Base-by-base conservation (phyloP, 2,329 filamentous ascomycete species). In the Pseudocercospora eumusae region DNA sequence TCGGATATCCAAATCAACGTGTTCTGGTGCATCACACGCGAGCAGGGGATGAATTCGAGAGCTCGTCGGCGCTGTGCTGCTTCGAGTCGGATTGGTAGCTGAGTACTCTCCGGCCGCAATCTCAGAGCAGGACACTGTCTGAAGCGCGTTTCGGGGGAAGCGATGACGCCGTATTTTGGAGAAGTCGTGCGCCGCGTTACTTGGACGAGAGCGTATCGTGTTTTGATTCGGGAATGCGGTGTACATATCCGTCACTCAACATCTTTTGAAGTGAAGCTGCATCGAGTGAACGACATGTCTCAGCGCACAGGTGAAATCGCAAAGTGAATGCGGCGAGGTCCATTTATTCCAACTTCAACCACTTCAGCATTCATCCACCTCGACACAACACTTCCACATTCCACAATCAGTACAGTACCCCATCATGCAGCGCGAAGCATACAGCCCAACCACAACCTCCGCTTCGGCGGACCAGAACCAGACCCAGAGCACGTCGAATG, bases 331-430 rank as follows among this genome's bases (percentile, higher is more conserved):
- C 25, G 25, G 3, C 7, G 25, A 27, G 7, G 25, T 27, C 25
- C n/a, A n/a, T 4, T 36, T 13, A 36, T 36, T 36, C 33, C 33
- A 36, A 13, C 15, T n/a, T 31, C 28, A 31, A 31, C n/a, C n/a
- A n/a, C n/a, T n/a, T n/a, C n/a, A n/a, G n/a, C n/a, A n/a, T n/a
- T n/a, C n/a, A n/a, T n/a, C n/a, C n/a, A n/a, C n/a, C n/a, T n/a
- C n/a, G n/a, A n/a, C n/a, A n/a, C n/a, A n/a, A n/a, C 44, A 47
- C 44, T 47, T 20, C 44, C 44, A 18, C 44, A 47, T 20, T 47
- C 18, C 44, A n/a, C n/a, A n/a, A n/a, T 10, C 10, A 11, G 7
- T 23, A 3, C 20, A 20, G 4, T 2, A 49, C 13, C 3, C 21
- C 20, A 50, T 13, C 2, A 50, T 50, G 47, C 23, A 21, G 21